These are phyloP conservation scores for Venustampulla echinocandica DNA, from an alignment of 495 filamentous ascomycete species.

Conservation along the genomic window DNA sequence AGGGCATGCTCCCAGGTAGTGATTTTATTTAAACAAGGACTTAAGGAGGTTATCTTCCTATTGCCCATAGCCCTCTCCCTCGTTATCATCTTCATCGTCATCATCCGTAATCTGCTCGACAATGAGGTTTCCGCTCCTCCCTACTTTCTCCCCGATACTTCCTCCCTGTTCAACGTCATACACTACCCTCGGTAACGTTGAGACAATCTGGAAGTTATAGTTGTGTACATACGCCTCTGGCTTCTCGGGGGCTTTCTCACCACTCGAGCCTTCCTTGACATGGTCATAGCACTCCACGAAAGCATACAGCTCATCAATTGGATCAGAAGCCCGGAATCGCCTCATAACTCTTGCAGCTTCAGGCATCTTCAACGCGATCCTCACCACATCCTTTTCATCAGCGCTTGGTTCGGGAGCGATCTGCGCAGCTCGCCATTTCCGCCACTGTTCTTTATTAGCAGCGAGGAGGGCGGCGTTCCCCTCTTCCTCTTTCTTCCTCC, in stretches of 20 bases:
- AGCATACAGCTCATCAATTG: constrained; percentile 85
- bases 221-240: constrained; percentile 61
- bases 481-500: constrained; percentile 25
- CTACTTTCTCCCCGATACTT: constrained; percentile 62
- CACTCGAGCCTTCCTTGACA: constrained; percentile 24
- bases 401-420: constrained; percentile 60
- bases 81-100: constrained; percentile 45
- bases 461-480: constrained; percentile 43
- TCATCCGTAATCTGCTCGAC: constrained; percentile 58
- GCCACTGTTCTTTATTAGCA: constrained; percentile 61
- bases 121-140: constrained; percentile 78
- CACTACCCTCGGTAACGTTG: constrained; percentile 71
- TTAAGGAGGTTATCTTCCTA: too few species aligned
- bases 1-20: too few species aligned
- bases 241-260: constrained; percentile 32
- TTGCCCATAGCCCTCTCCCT: not conserved
- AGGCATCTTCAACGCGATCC: constrained; percentile 74
- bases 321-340: constrained; percentile 53
- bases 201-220: constrained; percentile 74
- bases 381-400: constrained; percentile 58
- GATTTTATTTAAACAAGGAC: too few species aligned
- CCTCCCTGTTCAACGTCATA: constrained; percentile 57
- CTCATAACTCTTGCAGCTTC: constrained; percentile 56
- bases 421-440: constrained; percentile 62
- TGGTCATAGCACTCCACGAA: constrained; percentile 86